A percentile compares a stretch with the other conserved stretches of the same genome.
Conservation (phyloP, 768 basidiomycete species). For the Asterophora parasitica region DNA sequence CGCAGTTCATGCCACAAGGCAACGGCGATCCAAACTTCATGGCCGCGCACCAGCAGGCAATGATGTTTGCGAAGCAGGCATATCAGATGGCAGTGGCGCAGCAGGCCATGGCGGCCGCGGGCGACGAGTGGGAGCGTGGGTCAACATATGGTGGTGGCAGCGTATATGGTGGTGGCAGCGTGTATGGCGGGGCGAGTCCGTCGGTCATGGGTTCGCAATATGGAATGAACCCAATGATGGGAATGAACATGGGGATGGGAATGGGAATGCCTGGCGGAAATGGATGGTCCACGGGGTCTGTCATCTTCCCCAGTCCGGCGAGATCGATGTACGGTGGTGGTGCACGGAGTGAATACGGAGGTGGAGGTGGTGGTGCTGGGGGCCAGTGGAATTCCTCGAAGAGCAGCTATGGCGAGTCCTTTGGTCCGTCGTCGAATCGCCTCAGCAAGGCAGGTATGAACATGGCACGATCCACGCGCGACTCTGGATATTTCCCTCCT, state of each 20-base stretch:
- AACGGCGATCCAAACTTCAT: conserved; percentile 54
- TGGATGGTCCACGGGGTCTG: conserved; percentile 42
- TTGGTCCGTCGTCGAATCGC: conserved; percentile 35
- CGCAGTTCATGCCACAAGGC: conserved; percentile 40
- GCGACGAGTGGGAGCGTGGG: conserved; percentile 85
- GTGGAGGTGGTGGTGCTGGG: conserved; percentile 36
- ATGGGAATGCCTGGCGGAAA: conserved; percentile 29
- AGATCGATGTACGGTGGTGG: conserved; percentile 57
- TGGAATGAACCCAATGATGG: conserved; percentile 31
- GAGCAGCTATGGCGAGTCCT: conserved; percentile 69
- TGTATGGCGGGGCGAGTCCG: conserved; percentile 37
- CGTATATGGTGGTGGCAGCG: conserved; percentile 31
- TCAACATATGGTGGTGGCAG: conserved; percentile 50
- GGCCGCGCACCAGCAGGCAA: conserved; percentile 82
- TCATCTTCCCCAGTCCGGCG: conserved; percentile 46
- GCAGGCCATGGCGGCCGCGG: conserved; percentile 85
- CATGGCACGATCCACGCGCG: conserved; percentile 20
- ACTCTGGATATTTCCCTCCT: conserved; percentile 40
- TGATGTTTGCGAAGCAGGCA: conserved; percentile 82
- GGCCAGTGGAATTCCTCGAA: conserved; percentile 46
- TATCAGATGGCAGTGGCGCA: conserved; percentile 90
- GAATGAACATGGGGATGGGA: conserved; percentile 36
- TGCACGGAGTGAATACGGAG: conserved; percentile 61
- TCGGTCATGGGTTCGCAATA: conserved; percentile 28
- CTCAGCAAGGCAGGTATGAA: conserved; percentile 17